Percentiles rank a stretch among this genome's conserved stretches.
Conservation (phyloP, 2,329 filamentous ascomycete genomes). For the Leptoxyphium fumago region DNA sequence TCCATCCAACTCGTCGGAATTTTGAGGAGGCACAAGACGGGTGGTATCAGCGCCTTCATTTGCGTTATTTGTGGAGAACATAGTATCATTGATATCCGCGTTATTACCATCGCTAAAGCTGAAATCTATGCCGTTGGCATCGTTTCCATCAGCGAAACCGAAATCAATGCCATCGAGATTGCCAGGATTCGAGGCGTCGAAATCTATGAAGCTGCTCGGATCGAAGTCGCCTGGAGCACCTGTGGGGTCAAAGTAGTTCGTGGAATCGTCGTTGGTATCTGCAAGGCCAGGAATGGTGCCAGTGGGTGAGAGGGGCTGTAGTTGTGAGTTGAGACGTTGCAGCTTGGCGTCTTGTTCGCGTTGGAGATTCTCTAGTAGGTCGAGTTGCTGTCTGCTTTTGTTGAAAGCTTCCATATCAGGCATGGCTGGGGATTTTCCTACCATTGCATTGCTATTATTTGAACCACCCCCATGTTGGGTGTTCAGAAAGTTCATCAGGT, state of each 20-base stretch:
- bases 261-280: constrained; percentile 18
- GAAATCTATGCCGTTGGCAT: constrained; percentile 7
- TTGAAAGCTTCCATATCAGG: constrained; percentile 47
- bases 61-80: constrained; percentile 5
- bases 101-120: constrained; percentile 5
- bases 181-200: constrained; percentile 30
- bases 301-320: constrained; percentile 68
- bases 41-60: background rate
- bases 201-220: constrained; percentile 43
- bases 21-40: background rate
- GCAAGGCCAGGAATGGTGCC: constrained; percentile 59
- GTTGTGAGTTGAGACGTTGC: constrained; percentile 54
- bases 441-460: constrained; percentile 6
- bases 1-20: constrained; percentile 2
- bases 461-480: constrained; percentile 26
- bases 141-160: constrained; percentile 11
- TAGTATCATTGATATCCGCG: constrained; percentile 1
- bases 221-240: constrained; percentile 31
- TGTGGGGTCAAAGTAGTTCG: constrained; percentile 22
- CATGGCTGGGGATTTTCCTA: constrained; percentile 30
- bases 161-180: constrained; percentile 10
- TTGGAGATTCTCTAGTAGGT: constrained; percentile 64
- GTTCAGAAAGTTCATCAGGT: constrained; percentile 32
- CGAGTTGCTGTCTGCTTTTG: constrained; percentile 59
- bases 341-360: constrained; percentile 65